These are phyloP conservation scores for Pseudevernia furfuracea DNA, from an alignment of 495 filamentous ascomycete genomes.

Conservation along the genomic window DNA sequence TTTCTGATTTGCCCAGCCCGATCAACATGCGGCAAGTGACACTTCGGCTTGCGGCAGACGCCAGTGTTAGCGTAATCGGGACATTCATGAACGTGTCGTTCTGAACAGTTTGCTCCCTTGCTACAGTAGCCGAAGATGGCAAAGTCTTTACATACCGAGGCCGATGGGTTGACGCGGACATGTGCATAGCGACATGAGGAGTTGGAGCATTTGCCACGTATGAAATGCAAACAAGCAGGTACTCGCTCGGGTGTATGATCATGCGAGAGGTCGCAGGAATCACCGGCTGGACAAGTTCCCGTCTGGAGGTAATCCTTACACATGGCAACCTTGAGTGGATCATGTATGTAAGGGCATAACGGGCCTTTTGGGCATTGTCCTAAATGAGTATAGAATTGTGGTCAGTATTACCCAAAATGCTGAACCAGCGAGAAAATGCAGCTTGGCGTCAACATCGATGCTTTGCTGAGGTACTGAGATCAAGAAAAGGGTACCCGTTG, in stretches of 20 bases:
- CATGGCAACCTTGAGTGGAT: conserved; percentile 79
- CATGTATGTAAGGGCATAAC: conserved; percentile 73
- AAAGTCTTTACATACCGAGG: conserved; percentile 78
- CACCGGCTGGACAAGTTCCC: conserved; percentile 70
- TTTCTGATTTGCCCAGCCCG: conserved; percentile 68
- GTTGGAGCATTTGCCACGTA: conserved; percentile 86
- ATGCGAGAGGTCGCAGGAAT: conserved; percentile 89
- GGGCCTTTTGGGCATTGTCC: conserved; percentile 77
- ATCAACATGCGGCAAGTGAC: conserved; percentile 80
- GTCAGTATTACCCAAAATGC: conserved; percentile 21
- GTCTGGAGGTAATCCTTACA: conserved; percentile 81
- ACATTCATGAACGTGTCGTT: conserved; percentile 85
- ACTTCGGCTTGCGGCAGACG: conserved; percentile 71
- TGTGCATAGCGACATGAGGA: conserved; percentile 83
- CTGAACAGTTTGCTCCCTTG: conserved; percentile 66
- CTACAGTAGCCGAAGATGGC: conserved; percentile 85
- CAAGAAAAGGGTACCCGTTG: conserved; percentile 68
- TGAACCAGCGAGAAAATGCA: not conserved
- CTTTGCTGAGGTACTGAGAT: conserved; percentile 13
- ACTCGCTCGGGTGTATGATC: conserved; percentile 77
- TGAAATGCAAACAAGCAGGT: conserved; percentile 82
- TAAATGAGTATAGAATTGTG: conserved; percentile 39
- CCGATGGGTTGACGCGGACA: conserved; percentile 69
- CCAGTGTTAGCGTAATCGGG: conserved; percentile 92
- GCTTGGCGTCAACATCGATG: conserved; percentile 8